phyloP scores from a whole-genome alignment of 352 stramenopile genomes.

The Pythium rhizo-oryzae region DNA sequence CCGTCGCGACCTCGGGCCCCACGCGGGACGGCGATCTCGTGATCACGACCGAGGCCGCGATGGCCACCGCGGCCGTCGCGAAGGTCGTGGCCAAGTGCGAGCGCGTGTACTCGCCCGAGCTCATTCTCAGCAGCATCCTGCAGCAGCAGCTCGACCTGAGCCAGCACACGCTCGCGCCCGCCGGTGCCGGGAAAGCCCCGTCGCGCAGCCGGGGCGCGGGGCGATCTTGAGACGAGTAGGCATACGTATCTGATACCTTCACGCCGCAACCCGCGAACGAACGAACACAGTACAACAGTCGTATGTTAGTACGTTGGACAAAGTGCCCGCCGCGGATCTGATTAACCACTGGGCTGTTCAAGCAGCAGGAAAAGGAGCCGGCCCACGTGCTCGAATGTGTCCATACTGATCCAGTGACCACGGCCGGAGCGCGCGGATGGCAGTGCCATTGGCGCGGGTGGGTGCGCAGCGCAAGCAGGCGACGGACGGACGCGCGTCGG shows the following conservation, averaged over 20 bases:
- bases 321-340: too few relatives aligned
- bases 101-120: slow-evolving; percentile 37
- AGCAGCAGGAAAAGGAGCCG: too few relatives aligned
- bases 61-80: slow-evolving; percentile 30
- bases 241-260: background rate
- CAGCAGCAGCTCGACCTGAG: slow-evolving; percentile 39
- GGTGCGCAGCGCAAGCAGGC: too few relatives aligned
- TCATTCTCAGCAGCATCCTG: slow-evolving; percentile 43
- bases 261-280: too few relatives aligned
- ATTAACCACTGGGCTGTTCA: too few relatives aligned
- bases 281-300: too few relatives aligned
- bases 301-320: too few relatives aligned
- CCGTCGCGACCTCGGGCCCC: slow-evolving; percentile 23
- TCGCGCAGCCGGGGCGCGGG: background rate
- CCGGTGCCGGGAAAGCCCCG: background rate
- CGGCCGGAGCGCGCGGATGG: too few relatives aligned
- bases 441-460: too few relatives aligned
- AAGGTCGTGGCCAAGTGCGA: slow-evolving; percentile 29
- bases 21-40: slow-evolving; percentile 32
- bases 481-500: too few relatives aligned
- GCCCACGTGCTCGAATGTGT: too few relatives aligned
- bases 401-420: too few relatives aligned
- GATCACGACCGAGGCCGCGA: slow-evolving; percentile 38
- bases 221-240: background rate
- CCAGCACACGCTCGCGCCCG: slow-evolving; percentile 15